Evolutionary conservation across 768 basidiomycete genomes (phyloP).

Genomic region (Coprinopsis strossmayeri): DNA sequence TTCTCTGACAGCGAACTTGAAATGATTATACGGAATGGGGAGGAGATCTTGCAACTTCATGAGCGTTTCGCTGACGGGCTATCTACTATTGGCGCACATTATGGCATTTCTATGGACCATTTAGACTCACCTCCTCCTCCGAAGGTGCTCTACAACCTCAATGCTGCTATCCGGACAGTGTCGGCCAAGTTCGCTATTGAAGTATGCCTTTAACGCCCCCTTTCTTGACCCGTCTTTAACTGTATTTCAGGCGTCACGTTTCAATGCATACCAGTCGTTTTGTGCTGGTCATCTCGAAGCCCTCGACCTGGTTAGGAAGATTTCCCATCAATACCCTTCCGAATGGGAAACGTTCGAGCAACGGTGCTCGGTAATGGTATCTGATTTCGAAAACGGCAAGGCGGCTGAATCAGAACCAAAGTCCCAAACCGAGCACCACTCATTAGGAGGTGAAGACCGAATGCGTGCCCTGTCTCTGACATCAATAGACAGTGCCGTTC

Average conservation of each 20-base stretch:
- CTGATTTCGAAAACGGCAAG: constrained; percentile 22
- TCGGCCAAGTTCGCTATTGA: constrained; percentile 53
- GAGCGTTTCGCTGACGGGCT: constrained; percentile 60
- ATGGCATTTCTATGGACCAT: constrained; percentile 40
- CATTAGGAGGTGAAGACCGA: constrained; percentile 8
- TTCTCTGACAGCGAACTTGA: constrained; percentile 56
- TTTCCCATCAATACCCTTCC: constrained; percentile 51
- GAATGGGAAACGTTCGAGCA: constrained; percentile 88
- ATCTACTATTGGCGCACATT: constrained; percentile 37
- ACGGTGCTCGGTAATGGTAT: constrained; percentile 55
- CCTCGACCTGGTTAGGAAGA: constrained; percentile 61
- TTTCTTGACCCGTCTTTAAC: constrained; percentile 5
- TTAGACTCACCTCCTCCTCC: constrained; percentile 14
- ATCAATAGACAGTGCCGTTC: constrained; percentile 41
- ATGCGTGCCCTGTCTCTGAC: constrained; percentile 44
- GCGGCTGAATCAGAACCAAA: constrained; percentile 18
- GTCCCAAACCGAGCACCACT: constrained; percentile 4
- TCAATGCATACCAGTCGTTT: constrained; percentile 77
- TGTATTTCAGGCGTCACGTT: constrained; percentile 54
- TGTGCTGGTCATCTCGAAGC: constrained; percentile 87
- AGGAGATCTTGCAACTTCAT: constrained; percentile 61
- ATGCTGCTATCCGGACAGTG: constrained; percentile 41
- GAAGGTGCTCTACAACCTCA: constrained; percentile 26
- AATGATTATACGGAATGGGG: constrained; percentile 58
- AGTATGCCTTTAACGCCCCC: constrained; percentile 27